Evolutionary conservation across 108 stramenopile genomes (phyloP).

Genomic region (Aurantiochytrium sp.): DNA sequence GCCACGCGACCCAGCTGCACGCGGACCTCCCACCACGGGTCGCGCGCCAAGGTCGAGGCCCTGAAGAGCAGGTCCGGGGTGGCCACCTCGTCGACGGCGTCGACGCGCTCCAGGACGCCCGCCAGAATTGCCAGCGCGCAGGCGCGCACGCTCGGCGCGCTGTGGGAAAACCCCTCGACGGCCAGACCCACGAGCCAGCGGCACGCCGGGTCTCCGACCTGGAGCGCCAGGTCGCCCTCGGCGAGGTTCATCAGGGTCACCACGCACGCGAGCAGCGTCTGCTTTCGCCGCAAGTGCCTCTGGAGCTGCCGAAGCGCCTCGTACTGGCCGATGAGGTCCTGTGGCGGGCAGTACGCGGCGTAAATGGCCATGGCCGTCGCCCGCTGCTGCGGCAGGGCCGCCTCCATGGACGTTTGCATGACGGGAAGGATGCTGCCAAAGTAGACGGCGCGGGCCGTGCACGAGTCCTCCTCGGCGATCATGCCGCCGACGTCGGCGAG

Average conservation of each 20-base stretch:
- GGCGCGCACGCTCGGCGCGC: background rate
- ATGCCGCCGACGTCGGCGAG: background rate
- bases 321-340: background rate
- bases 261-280: background rate
- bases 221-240: background rate
- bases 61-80: background rate
- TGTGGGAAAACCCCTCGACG: background rate
- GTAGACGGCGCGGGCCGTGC: background rate
- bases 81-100: background rate
- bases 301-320: background rate
- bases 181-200: background rate
- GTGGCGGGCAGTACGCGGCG: background rate
- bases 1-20: background rate
- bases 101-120: background rate
- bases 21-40: constrained; percentile 31
- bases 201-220: background rate
- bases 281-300: background rate
- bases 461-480: background rate
- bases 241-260: background rate
- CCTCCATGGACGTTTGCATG: background rate
- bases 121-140: background rate
- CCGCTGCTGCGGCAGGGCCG: background rate
- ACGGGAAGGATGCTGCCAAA: background rate
- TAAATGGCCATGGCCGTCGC: background rate
- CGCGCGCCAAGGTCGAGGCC: background rate